Percentiles rank a stretch among this genome's conserved stretches.
phyloP scores from a whole-genome alignment of 2,329 filamentous ascomycete genomes.

The Penicillium sp. region DNA sequence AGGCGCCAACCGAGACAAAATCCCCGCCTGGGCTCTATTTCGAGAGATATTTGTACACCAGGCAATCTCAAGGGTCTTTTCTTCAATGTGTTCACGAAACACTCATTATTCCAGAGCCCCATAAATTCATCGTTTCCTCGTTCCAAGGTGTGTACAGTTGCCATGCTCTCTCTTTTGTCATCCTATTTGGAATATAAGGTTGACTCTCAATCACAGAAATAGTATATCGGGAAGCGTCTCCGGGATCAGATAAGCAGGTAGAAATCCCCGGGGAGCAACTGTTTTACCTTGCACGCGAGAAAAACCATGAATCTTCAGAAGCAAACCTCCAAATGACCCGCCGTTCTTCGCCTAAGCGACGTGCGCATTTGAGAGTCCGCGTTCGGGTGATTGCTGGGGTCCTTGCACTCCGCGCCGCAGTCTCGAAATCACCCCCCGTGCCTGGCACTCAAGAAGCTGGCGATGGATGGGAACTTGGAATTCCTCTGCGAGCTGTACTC shows the following conservation, averaged over 20 bases:
- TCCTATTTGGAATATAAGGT: not conserved
- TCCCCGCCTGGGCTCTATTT: constrained; percentile 6
- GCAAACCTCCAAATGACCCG: constrained; percentile 10
- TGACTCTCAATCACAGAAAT: constrained; percentile 11
- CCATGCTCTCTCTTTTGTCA: not conserved
- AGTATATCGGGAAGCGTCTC: not conserved
- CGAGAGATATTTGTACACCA: not conserved
- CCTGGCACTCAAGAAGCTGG: constrained; percentile 1
- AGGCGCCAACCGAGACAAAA: not conserved
- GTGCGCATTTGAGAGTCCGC: constrained; percentile 12
- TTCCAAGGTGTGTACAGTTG: constrained; percentile 3
- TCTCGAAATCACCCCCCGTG: constrained; percentile 8
- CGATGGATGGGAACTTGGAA: constrained; percentile 12
- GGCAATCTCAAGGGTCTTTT: constrained; percentile 5
- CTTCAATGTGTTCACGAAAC: constrained; percentile 11
- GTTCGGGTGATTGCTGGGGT: constrained; percentile 13
- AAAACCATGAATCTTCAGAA: constrained; percentile 4
- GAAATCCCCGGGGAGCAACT: constrained; percentile 11
- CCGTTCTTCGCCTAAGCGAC: constrained; percentile 1
- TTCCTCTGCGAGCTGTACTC: constrained; percentile 1
- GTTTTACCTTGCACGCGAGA: constrained; percentile 11
- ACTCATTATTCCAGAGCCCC: not conserved
- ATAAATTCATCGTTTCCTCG: not conserved
- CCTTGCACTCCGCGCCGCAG: constrained; percentile 13
- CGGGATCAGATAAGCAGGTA: not conserved